Percentiles rank a stretch among this genome's conserved stretches.
phyloP scores from a whole-genome alignment of 768 basidiomycete species.

The Mycena albidolilacea region DNA sequence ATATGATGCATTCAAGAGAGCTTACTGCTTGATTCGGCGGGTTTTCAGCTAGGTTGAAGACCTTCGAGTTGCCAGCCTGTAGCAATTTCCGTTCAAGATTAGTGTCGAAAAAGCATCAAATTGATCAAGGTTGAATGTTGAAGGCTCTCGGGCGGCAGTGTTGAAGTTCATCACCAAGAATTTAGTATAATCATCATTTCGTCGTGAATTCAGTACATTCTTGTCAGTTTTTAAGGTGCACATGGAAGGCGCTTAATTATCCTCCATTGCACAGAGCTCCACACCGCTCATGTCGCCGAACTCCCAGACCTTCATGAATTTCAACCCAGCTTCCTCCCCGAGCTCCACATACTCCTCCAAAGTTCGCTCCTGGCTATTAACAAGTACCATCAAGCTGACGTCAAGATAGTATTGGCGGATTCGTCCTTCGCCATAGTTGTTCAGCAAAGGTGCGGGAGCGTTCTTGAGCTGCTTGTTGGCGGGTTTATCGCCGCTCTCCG shows the following conservation, averaged over 20 bases:
- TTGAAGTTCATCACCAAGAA: no score
- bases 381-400: slow-evolving; percentile 36
- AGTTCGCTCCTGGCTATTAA: slow-evolving; percentile 36
- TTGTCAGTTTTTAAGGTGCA: no score
- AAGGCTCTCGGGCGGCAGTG: no score
- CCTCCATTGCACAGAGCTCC: slow-evolving; percentile 28
- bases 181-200: no score
- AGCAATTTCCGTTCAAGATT: no score
- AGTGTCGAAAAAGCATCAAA: no score
- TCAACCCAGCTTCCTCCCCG: slow-evolving; percentile 31
- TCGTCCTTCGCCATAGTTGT: slow-evolving; percentile 34
- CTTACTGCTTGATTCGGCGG: no score
- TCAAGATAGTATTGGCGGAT: slow-evolving; percentile 37
- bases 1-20: no score
- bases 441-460: slow-evolving; percentile 34
- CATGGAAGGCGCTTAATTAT: not conserved
- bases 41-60: no score
- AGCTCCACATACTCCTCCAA: slow-evolving; percentile 36
- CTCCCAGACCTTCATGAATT: slow-evolving; percentile 37
- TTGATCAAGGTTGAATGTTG: no score
- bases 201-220: no score
- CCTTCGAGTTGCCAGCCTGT: no score
- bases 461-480: slow-evolving; percentile 20
- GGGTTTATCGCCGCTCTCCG: not conserved
- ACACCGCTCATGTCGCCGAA: slow-evolving; percentile 40